Percentiles rank a stretch among this genome's conserved stretches.
phyloP scores from a whole-genome alignment of 2,329 filamentous ascomycete genomes.

The Phyllosticta ampelicida region DNA sequence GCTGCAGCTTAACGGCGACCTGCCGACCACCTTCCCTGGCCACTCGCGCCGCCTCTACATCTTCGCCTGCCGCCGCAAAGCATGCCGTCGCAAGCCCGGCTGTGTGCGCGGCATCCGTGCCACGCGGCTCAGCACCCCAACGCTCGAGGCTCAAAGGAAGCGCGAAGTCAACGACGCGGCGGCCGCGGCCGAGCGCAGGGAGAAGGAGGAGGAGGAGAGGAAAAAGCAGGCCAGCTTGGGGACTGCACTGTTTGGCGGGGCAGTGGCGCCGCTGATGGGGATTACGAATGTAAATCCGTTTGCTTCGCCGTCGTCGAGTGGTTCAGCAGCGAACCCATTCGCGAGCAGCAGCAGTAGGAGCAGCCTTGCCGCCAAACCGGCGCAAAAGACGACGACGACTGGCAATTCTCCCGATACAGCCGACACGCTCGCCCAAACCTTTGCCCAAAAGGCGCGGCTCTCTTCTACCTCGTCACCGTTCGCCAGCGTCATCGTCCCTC shows the following conservation, averaged over 20 bases:
- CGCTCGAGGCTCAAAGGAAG: constrained; percentile 14
- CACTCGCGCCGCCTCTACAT: constrained; percentile 85
- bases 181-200: constrained; percentile 14
- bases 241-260: constrained; percentile 59
- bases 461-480: constrained; percentile 23
- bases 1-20: constrained; percentile 81
- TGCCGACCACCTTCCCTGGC: constrained; percentile 74
- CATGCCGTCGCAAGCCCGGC: constrained; percentile 72
- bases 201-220: constrained; percentile 22
- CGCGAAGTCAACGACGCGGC: constrained; percentile 16
- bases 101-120: constrained; percentile 68
- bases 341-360: no score
- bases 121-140: constrained; percentile 39
- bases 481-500: constrained; percentile 28
- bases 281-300: constrained; percentile 47
- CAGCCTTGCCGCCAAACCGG: constrained; percentile 31
- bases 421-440: constrained; percentile 58
- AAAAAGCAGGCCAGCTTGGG: constrained; percentile 37
- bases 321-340: constrained; percentile 46
- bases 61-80: constrained; percentile 66
- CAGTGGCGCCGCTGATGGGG: constrained; percentile 25
- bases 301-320: constrained; percentile 30
- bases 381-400: constrained; percentile 23
- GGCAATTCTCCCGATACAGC: no score
- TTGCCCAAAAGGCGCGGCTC: constrained; percentile 58